Base-by-base conservation (phyloP, 169 alveolate species). In the Plasmodium relictum region DNA sequence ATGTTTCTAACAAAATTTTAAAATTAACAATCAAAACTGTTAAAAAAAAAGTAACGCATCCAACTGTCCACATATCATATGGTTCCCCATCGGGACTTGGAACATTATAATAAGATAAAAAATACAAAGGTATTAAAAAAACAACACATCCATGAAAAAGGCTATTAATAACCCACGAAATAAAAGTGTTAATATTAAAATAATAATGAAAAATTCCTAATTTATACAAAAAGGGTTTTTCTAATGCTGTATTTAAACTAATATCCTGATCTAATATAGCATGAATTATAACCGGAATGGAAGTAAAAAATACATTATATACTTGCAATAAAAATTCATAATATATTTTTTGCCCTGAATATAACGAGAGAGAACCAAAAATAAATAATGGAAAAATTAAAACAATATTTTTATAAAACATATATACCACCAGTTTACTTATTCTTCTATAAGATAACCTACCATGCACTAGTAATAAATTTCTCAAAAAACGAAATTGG, bases 331-430 rank as follows among this genome's bases (percentile, higher is more conserved):
- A 97, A 69, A 97, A 97, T 93, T 98, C 99, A 80, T 76, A 92
- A 66, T 96, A 97, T 20, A 98, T 93, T 41, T 99, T 98, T 85
- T 98, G 98, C 12, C 99, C 99, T 45, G 98, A 94, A 93, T 95
- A 97, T 44, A 96, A 96, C 56, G 97, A 95, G 68, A 97, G 66
- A 72, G 94, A 96, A 4, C 98, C 98, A 92, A 95, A 98, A 92
- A 96, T 96, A 88, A 98, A 96, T 74, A 98, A 95, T 6, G 99
- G 99, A 37, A 98, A 93, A 20, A 98, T 96, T 83, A 98, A 97
- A 48, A 98, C 95, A 31, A 99, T 94, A 92, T 98, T 98, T 92
- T 99, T 99, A 94, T 97, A 99, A 93, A 99, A 98, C 96, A 98
- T 98, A 94, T 98, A 98, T 73, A 98, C 94, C 66, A 98, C 98